A percentile compares a stretch with the other conserved stretches of the same genome.
Conservation (phyloP, 768 basidiomycete genomes). For the Hygrophoropsis aurantiaca region DNA sequence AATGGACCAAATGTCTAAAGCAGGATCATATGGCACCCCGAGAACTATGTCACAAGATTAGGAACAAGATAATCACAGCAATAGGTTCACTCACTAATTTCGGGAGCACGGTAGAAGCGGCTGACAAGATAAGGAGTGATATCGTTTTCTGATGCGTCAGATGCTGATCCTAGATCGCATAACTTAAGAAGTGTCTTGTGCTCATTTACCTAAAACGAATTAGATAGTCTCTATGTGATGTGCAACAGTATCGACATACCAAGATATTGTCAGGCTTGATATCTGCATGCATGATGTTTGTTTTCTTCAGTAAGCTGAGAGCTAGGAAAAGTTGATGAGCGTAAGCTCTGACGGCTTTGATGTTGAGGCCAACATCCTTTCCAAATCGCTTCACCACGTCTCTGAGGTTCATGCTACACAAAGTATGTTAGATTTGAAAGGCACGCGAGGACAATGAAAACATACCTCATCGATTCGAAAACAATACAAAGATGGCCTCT, state of each 20-base stretch:
- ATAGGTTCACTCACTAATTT: slow-evolving; percentile 75
- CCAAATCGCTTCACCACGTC: slow-evolving; percentile 98
- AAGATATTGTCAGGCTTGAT: slow-evolving; percentile 99
- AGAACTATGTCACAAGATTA: slow-evolving; percentile 59
- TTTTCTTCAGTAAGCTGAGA: slow-evolving; percentile 80
- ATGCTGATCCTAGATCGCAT: slow-evolving; percentile 96
- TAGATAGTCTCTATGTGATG: slow-evolving; percentile 8
- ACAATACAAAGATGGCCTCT: slow-evolving; percentile 96
- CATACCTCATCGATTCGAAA: slow-evolving; percentile 89
- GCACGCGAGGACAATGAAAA: slow-evolving; percentile 4
- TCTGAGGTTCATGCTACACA: slow-evolving; percentile 88
- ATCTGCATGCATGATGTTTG: slow-evolving; percentile 96
- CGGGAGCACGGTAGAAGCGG: slow-evolving; percentile 96
- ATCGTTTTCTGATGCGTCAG: slow-evolving; percentile 91
- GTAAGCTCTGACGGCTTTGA: slow-evolving; percentile 98
- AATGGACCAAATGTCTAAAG: slow-evolving; percentile 95
- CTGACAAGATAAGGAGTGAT: slow-evolving; percentile 98
- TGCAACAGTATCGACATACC: slow-evolving; percentile 44
- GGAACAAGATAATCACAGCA: slow-evolving; percentile 9
- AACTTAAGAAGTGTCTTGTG: slow-evolving; percentile 91
- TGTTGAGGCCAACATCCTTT: slow-evolving; percentile 95
- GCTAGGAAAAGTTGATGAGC: slow-evolving; percentile 94
- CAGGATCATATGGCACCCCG: slow-evolving; percentile 90
- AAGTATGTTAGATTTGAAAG: slow-evolving; percentile 12
- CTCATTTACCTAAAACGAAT: slow-evolving; percentile 75